Evolutionary conservation across 192 early-diverging fungal genomes (phyloP), one percentile per base, ranked within the genome.

Genomic region (Podila epigama): DNA sequence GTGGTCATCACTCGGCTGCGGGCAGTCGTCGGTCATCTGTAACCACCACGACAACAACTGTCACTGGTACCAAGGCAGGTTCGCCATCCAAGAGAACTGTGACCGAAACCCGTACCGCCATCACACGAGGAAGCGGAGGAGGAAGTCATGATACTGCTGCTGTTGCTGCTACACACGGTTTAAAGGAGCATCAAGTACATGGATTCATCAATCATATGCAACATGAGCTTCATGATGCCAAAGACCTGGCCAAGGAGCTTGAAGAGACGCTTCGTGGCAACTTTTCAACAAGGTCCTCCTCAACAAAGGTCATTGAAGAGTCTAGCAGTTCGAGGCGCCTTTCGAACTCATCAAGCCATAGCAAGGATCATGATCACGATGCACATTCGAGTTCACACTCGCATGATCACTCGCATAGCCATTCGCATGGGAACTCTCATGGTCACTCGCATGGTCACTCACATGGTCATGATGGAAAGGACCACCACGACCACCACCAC

Each of bases 141-240:
- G 61, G 64, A 0, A 71, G 69, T 31, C 34, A 34, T 20, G 69
- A 71, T n/a, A n/a, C n/a, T n/a, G n/a, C n/a, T n/a, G n/a, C n/a
- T n/a, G n/a, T n/a, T n/a, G n/a, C n/a, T 4, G 69, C 62, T 10
- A 60, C 61, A n/a, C n/a, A 4, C 16, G 44, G 44, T 22, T 28
- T 75, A 0, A 55, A 63, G 15, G 70, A 66, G 58, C 40, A 66
- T 5, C 63, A 62, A 11, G 70, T 66, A 15, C 42, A 61, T 39
- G 53, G 60, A 6, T 75, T 75, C 51, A 75, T 75, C 57, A 55
- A 36, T 1, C 37, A 66, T 29, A 35, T 75, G 18, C 70, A 66
- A 33, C 2, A 39, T 1, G 70, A 75, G 12, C 32, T 75, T 1
- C 63, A 66, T 3, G 58, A 60, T 1, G 70, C 58, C 1, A 48